Evolutionary conservation across 768 basidiomycete genomes (phyloP).

Genomic region (Pleurotus sapidus): DNA sequence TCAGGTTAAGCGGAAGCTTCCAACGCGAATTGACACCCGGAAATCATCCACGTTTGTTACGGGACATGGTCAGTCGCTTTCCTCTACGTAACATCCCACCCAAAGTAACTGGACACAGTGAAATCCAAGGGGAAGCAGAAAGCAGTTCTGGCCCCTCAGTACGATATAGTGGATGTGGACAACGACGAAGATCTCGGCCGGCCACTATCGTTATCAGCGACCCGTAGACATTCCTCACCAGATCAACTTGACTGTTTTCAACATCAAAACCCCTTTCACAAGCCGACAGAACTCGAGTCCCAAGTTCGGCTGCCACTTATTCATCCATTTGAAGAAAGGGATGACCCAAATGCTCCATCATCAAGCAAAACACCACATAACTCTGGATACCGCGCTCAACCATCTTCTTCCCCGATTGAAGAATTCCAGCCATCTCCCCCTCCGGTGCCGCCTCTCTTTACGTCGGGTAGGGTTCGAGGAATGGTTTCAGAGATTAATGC

Average conservation of each 20-base stretch:
- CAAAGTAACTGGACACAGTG: no score
- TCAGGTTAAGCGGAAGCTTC: neutral
- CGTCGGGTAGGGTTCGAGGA: no score
- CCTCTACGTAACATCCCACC: no score
- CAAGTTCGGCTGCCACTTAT: neutral
- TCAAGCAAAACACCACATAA: neutral
- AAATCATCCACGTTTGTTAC: no score
- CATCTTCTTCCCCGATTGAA: conserved; percentile 5
- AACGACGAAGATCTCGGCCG: conserved; percentile 8
- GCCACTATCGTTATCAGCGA: neutral
- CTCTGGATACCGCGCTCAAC: neutral
- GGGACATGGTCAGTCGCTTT: no score
- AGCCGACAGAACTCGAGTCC: neutral
- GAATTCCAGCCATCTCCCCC: neutral
- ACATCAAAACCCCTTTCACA: no score
- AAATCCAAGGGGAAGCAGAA: neutral
- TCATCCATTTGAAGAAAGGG: neutral
- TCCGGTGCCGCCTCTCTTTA: neutral
- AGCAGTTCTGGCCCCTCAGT: neutral
- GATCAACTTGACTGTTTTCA: conserved; percentile 8
- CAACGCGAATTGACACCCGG: neutral
- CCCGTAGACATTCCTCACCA: conserved; percentile 6
- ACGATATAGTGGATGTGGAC: conserved; percentile 8
- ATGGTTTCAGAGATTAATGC: no score
- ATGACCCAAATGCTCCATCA: neutral